A percentile compares a stretch with the other conserved stretches of the same genome.
Evolutionary conservation across 2,329 filamentous ascomycete genomes (phyloP).

Genomic region (Cucurbitaria berberidis): DNA sequence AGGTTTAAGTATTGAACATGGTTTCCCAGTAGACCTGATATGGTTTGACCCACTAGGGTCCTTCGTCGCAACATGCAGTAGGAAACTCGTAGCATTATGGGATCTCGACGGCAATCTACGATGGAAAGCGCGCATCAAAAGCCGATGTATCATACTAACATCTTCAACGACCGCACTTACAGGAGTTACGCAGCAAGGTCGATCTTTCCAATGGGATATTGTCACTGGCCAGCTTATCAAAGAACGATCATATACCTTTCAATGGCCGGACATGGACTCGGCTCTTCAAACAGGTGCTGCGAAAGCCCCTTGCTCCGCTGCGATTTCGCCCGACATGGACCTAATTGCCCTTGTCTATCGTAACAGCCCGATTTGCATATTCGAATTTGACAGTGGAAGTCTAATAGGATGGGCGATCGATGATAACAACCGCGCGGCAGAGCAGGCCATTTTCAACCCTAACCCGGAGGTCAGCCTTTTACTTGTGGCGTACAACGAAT

Average conservation of each 20-base stretch:
- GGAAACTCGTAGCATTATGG: neutral
- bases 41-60: neutral
- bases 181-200: neutral
- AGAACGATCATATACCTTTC: neutral
- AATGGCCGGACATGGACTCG: neutral
- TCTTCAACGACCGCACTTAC: neutral
- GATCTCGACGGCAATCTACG: neutral
- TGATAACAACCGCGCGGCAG: neutral
- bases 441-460: conserved; percentile 2
- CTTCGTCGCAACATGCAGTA: neutral
- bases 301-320: neutral
- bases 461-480: conserved; percentile 1
- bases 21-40: neutral
- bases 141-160: neutral
- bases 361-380: conserved; percentile 1
- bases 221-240: neutral
- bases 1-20: neutral
- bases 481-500: conserved; percentile 5
- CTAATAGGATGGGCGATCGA: conserved; percentile 1
- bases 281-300: neutral
- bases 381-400: neutral
- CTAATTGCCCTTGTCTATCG: conserved; percentile 1
- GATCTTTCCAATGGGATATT: neutral
- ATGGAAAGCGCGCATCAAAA: neutral
- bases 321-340: neutral